Evolutionary conservation across 2,329 filamentous ascomycete genomes (phyloP).

Genomic region (Ascochyta viciae-villosae): DNA sequence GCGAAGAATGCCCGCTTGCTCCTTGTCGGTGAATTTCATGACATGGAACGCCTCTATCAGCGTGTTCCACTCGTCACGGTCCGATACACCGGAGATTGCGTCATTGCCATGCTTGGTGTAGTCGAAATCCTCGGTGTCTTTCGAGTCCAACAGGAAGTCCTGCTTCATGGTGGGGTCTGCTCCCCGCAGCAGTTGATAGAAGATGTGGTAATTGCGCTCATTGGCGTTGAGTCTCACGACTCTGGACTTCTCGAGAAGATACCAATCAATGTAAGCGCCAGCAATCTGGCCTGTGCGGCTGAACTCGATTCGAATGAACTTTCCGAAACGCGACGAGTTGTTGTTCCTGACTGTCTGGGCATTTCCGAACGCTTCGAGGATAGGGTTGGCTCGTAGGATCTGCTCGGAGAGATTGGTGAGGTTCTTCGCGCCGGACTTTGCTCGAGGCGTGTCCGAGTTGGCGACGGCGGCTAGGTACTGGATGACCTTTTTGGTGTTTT

Average conservation of each 20-base stretch:
- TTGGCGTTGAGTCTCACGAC: slow-evolving; percentile 87
- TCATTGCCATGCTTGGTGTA: slow-evolving; percentile 94
- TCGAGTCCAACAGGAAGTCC: slow-evolving; percentile 75
- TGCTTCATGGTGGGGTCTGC: slow-evolving; percentile 76
- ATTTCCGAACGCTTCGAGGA: slow-evolving; percentile 97
- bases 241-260: slow-evolving; percentile 95
- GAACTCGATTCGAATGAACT: slow-evolving; percentile 98
- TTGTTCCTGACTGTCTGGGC: slow-evolving; percentile 98
- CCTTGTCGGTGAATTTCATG: slow-evolving; percentile 89
- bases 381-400: slow-evolving; percentile 94
- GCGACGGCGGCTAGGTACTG: slow-evolving; percentile 97
- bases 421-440: slow-evolving; percentile 66
- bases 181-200: slow-evolving; percentile 92
- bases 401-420: slow-evolving; percentile 93
- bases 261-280: slow-evolving; percentile 98
- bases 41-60: slow-evolving; percentile 91
- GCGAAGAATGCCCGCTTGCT: slow-evolving; percentile 81
- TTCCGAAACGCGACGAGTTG: slow-evolving; percentile 97
- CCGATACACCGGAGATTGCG: slow-evolving; percentile 87
- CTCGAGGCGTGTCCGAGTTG: slow-evolving; percentile 74
- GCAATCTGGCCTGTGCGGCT: slow-evolving; percentile 86
- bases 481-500: slow-evolving; percentile 99
- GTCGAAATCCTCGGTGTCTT: slow-evolving; percentile 84
- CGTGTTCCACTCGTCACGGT: slow-evolving; percentile 86
- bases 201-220: slow-evolving; percentile 96